These are phyloP conservation scores for Clitopilus passeckerianus DNA, from an alignment of 768 basidiomycete genomes.

Conservation along the genomic window DNA sequence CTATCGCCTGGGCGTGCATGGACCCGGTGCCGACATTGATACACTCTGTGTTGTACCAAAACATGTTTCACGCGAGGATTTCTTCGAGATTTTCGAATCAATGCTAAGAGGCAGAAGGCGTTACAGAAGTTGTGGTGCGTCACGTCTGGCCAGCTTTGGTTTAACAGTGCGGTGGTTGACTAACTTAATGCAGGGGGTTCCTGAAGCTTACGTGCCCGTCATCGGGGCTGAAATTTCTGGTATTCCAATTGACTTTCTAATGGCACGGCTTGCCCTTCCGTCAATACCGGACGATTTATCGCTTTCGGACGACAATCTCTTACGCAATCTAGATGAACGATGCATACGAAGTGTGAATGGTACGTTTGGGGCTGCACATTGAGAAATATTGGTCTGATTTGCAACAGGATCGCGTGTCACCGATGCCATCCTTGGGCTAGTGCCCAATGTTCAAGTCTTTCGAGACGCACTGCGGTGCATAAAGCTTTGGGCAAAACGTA, in stretches of 20 bases:
- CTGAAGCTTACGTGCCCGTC: slow-evolving; percentile 95
- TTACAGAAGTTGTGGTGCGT: slow-evolving; percentile 85
- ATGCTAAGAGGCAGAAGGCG: slow-evolving; percentile 86
- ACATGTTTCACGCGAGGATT: slow-evolving; percentile 93
- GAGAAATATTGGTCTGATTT: slow-evolving; percentile 8
- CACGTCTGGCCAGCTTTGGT: background rate
- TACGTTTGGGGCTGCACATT: slow-evolving; percentile 18
- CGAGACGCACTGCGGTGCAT: slow-evolving; percentile 93
- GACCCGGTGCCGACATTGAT: slow-evolving; percentile 95
- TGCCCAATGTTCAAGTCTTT: slow-evolving; percentile 92
- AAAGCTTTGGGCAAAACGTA: slow-evolving; percentile 96
- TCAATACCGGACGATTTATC: slow-evolving; percentile 91
- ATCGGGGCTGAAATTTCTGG: slow-evolving; percentile 89
- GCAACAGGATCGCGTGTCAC: slow-evolving; percentile 85
- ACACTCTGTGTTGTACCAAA: slow-evolving; percentile 97
- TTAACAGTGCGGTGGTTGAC: background rate
- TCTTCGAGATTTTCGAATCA: slow-evolving; percentile 86
- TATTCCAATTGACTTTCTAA: slow-evolving; percentile 90
- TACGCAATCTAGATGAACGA: slow-evolving; percentile 90
- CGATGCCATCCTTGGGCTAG: slow-evolving; percentile 91
- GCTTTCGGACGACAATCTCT: slow-evolving; percentile 84
- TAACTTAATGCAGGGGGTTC: slow-evolving; percentile 66
- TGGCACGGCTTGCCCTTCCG: slow-evolving; percentile 83
- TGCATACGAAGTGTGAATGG: slow-evolving; percentile 95
- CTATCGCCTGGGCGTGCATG: slow-evolving; percentile 96